phyloP scores from a whole-genome alignment of 164 flowering plant genomes.

The Chloranthus sessilifolius region DNA sequence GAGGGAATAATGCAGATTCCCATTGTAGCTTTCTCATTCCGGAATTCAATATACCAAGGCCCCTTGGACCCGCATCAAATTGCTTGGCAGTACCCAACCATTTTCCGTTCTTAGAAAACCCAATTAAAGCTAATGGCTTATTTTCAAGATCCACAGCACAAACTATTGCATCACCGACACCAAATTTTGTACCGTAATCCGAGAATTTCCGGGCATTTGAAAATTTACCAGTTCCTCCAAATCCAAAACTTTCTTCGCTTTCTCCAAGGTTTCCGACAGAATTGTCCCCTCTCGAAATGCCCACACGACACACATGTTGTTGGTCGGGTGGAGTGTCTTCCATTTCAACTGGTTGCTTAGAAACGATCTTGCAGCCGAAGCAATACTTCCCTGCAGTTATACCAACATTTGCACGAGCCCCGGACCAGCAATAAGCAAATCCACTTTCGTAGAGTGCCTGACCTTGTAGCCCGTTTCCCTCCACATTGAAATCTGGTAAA shows the following conservation, averaged over 20 bases:
- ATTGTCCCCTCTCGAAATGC: slow-evolving; percentile 56
- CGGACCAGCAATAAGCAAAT: slow-evolving; percentile 76
- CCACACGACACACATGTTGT: slow-evolving; percentile 51
- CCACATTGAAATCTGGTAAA: slow-evolving; percentile 50
- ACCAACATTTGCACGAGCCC: slow-evolving; percentile 55
- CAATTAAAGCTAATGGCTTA: slow-evolving; percentile 37
- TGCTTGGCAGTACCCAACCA: slow-evolving; percentile 50
- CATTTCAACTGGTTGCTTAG: slow-evolving; percentile 49
- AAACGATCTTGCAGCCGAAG: slow-evolving; percentile 53
- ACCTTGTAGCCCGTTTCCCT: slow-evolving; percentile 44
- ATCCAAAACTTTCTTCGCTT: slow-evolving; percentile 43
- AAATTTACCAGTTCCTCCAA: slow-evolving; percentile 59
- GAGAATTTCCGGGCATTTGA: slow-evolving; percentile 41
- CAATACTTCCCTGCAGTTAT: slow-evolving; percentile 57
- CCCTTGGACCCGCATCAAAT: slow-evolving; percentile 40
- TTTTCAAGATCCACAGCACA: slow-evolving; percentile 54
- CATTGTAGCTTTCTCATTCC: slow-evolving; percentile 22
- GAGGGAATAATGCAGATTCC: slow-evolving; percentile 56
- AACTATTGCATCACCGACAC: slow-evolving; percentile 52
- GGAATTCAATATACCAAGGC: slow-evolving; percentile 36
- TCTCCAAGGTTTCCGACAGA: slow-evolving; percentile 50
- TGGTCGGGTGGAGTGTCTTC: slow-evolving; percentile 49
- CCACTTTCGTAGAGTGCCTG: slow-evolving; percentile 43
- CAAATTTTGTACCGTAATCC: slow-evolving; percentile 48
- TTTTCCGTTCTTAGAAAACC: slow-evolving; percentile 56